A percentile compares a stretch with the other conserved stretches of the same genome.
Evolutionary conservation across 805 yeast genomes (phyloP).

Genomic region (Saturnispora mendoncae): DNA sequence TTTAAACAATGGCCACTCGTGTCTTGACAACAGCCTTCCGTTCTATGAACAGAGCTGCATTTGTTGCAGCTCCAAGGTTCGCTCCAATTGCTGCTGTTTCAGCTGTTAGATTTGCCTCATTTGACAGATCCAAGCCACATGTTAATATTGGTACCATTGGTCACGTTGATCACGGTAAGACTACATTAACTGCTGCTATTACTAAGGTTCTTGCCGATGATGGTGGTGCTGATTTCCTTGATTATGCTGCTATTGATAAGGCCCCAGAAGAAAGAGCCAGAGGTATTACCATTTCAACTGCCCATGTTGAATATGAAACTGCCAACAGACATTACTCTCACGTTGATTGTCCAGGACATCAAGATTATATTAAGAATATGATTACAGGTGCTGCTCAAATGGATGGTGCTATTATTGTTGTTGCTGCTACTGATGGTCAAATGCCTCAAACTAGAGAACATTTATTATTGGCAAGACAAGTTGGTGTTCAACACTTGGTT

Average conservation of each 20-base stretch:
- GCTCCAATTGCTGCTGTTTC: constrained; percentile 14
- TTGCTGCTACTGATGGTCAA: constrained; percentile 98
- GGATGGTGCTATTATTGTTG: constrained; percentile 99
- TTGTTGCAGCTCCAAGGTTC: constrained; percentile 15
- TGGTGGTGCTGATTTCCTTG: constrained; percentile 92
- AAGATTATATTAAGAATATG: constrained; percentile 98
- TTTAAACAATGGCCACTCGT: constrained; percentile 26
- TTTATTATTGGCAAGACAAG: constrained; percentile 96
- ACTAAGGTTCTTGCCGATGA: constrained; percentile 82
- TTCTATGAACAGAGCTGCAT: constrained; percentile 23
- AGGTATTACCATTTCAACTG: constrained; percentile 97
- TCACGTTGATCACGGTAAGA: constrained; percentile 98
- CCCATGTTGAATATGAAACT: constrained; percentile 96
- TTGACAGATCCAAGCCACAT: constrained; percentile 94
- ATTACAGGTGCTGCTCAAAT: constrained; percentile 99
- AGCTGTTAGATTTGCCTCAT: constrained; percentile 47
- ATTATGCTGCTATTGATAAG: constrained; percentile 86
- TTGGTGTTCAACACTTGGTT: constrained; percentile 95
- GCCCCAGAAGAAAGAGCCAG: constrained; percentile 99
- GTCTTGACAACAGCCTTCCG: constrained; percentile 23
- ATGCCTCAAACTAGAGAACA: constrained; percentile 99
- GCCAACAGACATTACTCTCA: constrained; percentile 93
- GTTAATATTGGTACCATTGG: constrained; percentile 97
- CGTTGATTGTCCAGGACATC: constrained; percentile 98
- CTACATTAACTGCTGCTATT: constrained; percentile 97